These are phyloP conservation scores for Neostapfia colusana DNA, from an alignment of 176 grass and related monocot genomes.

Conservation along the genomic window DNA sequence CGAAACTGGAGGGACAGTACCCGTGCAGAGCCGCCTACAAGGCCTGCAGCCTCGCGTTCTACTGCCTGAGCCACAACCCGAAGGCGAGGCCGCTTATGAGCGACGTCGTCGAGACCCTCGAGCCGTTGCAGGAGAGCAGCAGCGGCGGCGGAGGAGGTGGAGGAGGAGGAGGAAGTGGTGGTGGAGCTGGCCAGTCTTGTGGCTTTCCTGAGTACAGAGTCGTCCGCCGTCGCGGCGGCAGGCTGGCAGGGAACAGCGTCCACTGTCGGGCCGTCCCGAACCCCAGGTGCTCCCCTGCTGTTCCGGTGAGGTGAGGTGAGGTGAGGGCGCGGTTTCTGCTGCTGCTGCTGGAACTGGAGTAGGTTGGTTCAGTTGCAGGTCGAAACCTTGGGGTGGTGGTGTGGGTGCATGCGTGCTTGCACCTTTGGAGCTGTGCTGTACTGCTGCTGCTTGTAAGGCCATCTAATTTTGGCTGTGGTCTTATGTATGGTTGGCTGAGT, in stretches of 20 bases:
- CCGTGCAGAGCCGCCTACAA: constrained; percentile 78
- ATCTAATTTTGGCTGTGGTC: constrained; percentile 59
- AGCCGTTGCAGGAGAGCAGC: constrained; percentile 79
- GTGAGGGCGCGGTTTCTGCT: constrained; percentile 26
- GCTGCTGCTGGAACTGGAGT: constrained; percentile 28
- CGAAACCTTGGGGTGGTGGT: constrained; percentile 32
- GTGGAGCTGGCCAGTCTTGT: constrained; percentile 38
- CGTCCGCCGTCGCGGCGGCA: no score
- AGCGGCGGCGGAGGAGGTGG: no score
- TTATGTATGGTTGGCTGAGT: constrained; percentile 52
- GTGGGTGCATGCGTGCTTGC: constrained; percentile 23
- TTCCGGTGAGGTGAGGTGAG: constrained; percentile 85
- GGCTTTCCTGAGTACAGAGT: constrained; percentile 56
- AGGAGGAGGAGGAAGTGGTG: constrained; percentile 34
- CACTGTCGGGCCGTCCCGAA: constrained; percentile 71
- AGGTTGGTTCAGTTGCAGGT: constrained; percentile 57
- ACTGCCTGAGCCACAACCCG: constrained; percentile 94
- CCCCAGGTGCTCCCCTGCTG: constrained; percentile 60
- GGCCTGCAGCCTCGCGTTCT: constrained; percentile 89
- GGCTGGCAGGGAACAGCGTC: constrained; percentile 46
- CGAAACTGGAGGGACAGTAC: constrained; percentile 71
- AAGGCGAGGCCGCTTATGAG: constrained; percentile 97
- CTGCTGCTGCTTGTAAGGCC: constrained; percentile 45
- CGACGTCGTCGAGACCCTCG: constrained; percentile 83
- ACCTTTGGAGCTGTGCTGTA: constrained; percentile 38